phyloP scores from a whole-genome alignment of 1,139 yeast species.

The Magnusiomyces tetraspermus region DNA sequence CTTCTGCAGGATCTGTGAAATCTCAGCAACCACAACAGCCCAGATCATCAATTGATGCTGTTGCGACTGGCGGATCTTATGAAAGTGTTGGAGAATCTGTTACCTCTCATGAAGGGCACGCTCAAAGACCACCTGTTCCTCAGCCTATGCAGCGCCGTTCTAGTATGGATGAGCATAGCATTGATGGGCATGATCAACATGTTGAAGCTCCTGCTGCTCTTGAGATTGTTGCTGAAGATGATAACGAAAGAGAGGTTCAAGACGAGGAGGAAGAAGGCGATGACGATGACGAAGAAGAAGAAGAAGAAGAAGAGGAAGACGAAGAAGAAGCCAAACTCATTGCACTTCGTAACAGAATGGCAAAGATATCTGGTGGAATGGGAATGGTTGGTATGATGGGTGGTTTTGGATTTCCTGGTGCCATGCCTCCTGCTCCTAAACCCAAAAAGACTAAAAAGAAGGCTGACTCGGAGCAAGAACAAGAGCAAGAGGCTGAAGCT shows the following conservation, averaged over 20 bases:
- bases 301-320: conserved; percentile 45
- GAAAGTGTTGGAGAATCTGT: not conserved
- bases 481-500: conserved; percentile 17
- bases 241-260: conserved; percentile 15
- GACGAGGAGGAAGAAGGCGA: conserved; percentile 23
- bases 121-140: not conserved
- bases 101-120: not conserved
- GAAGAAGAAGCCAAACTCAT: conserved; percentile 74
- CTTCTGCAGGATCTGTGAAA: not conserved
- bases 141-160: not conserved
- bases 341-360: conserved; percentile 87
- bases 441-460: conserved; percentile 17
- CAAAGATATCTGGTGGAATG: conserved; percentile 85
- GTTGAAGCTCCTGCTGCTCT: not conserved
- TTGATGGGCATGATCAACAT: not conserved
- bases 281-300: conserved; percentile 36
- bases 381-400: conserved; percentile 51
- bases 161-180: not conserved
- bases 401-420: conserved; percentile 22
- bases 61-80: conserved; percentile 3
- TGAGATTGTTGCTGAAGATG: too few species aligned
- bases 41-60: not conserved
- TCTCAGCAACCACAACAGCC: not conserved
- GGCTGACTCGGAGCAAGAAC: conserved; percentile 25
- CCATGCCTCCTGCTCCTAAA: conserved; percentile 9